Evolutionary conservation across 345 rosid genomes (phyloP), one percentile per base, ranked within the genome.

Genomic region (Syzygium jambos): DNA sequence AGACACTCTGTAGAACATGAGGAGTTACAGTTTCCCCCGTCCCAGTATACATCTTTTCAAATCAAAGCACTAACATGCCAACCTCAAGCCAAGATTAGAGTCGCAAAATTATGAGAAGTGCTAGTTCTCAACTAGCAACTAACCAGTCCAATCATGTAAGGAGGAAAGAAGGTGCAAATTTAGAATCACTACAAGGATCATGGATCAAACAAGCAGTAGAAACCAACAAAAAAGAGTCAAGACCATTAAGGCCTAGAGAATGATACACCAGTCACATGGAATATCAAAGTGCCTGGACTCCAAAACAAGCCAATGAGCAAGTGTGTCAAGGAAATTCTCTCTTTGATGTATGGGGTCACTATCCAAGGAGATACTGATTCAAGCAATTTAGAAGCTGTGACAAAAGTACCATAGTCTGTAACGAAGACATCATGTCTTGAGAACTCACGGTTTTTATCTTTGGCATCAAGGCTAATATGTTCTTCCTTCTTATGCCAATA

Each of bases 401-500:
- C 11, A 65, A 38, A 73, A 38, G 2, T 10, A 41, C 14, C 49
- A 73, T 19, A 73, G 80, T 73, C 49, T 73, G 80, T 19, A 38
- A 73, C 80, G 49, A 73, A 73, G 80, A 38, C 14, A 73, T 73
- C 43, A 38, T 19, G 49, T 19, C 80, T 17, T 73, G 80, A 73
- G 80, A 73, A 73, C 80, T 73, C 80, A 34, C 25, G 27, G 7
- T 73, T 41, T 73, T 87, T 83, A 93, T 98, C 99, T 92, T 94
- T 86, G 85, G 93, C 90, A 93, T 90, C 94, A 41, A 94, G 90
- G 88, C 90, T 95, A 90, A 95, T 97, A 88, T 94, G 97, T 92
- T 95, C 99, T 89, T 94, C 96, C 88, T 92, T 94, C 93, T 95
- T 96, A 85, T 97, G 98, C 84, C 90, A 93, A 93, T 93, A 96